Base-by-base conservation (phyloP, 1,284 basidiomycete genomes). In the Sporisorium exsertum region DNA sequence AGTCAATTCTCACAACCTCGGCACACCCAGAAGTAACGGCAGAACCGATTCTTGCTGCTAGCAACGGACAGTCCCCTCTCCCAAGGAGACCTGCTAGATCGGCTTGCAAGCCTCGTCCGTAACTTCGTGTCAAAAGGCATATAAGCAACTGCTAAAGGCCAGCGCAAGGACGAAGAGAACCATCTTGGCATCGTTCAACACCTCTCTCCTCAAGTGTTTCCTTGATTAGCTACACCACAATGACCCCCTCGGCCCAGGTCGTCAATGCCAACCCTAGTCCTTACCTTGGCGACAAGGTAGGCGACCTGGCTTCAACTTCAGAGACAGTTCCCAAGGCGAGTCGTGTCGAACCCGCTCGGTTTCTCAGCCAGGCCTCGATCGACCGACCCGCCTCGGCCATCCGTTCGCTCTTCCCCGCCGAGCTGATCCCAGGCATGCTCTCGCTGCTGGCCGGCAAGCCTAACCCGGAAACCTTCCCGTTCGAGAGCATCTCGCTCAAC, bases 401-500 rank as follows among this genome's bases (percentile, higher is more conserved):
- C 70, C 88, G 89, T 51, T 87, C 88, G 1, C 89, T 97, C 33
- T 90, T 92, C 79, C 93, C 91, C 0, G 88, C 94, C 49, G 95
- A 97, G 86, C 87, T 87, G 22, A 88, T 87, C 2, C 93, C 94
- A 0, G 93, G 92, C 4, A 87, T 96, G 72, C 91, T 97, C 62
- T 95, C 94, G 18, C 88, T 97, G 65, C 83, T 87, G 24, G 88
- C 89, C 12, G 89, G 89, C 37, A 88, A 88, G 86, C 96, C 96
- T 27, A 96, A 96, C 84, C 89, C 92, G n/a, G 87, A 88, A 5
- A 93, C 93, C 18, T 98, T 97, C 87, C 95, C 95, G 1, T 92
- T 98, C 85, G 90, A 91, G 8, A 90, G 90, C 1, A 86, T 97
- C 74, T 90, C 88, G 32, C 81, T 89, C 64, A 87, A 86, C 67